Base-by-base conservation (phyloP, 352 stramenopile species). In the Blastocystis sp. region DNA sequence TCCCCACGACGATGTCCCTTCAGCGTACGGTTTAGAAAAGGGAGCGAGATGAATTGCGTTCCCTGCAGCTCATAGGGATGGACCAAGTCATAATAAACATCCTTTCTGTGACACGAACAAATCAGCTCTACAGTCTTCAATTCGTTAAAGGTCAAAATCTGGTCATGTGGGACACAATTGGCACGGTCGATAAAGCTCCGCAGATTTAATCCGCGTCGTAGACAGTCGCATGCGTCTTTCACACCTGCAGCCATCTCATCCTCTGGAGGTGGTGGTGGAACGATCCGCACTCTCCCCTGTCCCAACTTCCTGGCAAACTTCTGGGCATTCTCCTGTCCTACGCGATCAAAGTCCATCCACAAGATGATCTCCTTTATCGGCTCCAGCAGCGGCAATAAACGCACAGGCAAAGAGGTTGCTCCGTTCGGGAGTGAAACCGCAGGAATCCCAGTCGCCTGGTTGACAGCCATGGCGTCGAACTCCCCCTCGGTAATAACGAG, bases 141-240 rank as follows among this genome's bases (percentile, higher is more conserved):
- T 76, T 98, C 93, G 2, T 94, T 91, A 85, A 98, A 98, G 1
- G 93, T 96, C 43, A 97, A 93, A 90, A 98, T 97, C 79, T 97
- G 94, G 47, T 96, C 95, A 90, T 98, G 95, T 3, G 94, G 95
- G 11, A 97, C 93, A 13, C 93, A 91, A 82, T 94, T 91, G 1
- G 96, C 95, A 43, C 94, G 87, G 0, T 93, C 90, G 13, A 99
- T 91, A 41, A 97, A 94, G 56, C 92, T 90, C 24, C 93, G 90
- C 39, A 99, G 90, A 90, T 98, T 93, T 16, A 96, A 90, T 8
- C 94, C 95, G 18, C 92, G 92, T 30, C 95, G 92, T 39, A 99
- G 92, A 9, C 96, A 96, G 90, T 99, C 97, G 92, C 99, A 99
- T 13, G 97, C 97, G 92, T 99, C 97, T 91, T 99, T 99, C n/a